Conservation (phyloP, 1,284 basidiomycete genomes). For the Sporisorium sorghi region DNA sequence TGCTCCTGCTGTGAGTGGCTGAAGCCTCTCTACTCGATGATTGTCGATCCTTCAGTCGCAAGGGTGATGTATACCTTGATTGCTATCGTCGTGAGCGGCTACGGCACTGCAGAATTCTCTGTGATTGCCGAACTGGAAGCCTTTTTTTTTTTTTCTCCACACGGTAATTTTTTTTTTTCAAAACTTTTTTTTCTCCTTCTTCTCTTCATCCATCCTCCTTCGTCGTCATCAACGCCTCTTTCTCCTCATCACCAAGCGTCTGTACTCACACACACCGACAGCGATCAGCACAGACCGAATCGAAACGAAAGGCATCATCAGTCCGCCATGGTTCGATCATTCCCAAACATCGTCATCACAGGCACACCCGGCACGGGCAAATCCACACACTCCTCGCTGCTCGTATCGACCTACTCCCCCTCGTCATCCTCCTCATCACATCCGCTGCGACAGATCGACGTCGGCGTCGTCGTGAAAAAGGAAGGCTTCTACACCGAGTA, state of each 20-base stretch:
- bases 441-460: constrained; percentile 78
- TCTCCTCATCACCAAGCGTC: no score
- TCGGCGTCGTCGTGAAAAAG: constrained; percentile 89
- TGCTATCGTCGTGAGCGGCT: no score
- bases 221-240: neutral
- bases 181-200: constrained; percentile 15
- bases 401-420: constrained; percentile 47
- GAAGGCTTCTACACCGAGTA: constrained; percentile 84
- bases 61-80: no score
- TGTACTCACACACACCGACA: no score
- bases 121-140: no score
- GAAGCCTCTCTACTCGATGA: no score
- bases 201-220: neutral
- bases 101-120: no score
- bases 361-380: constrained; percentile 88
- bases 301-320: neutral
- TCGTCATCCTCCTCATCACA: constrained; percentile 30
- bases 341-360: constrained; percentile 90
- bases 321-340: constrained; percentile 48
- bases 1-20: no score
- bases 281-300: neutral
- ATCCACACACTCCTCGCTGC: constrained; percentile 80
- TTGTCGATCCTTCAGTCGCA: no score
- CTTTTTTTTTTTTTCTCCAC: constrained; percentile 7
- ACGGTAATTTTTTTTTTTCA: neutral